Conservation (phyloP, 345 rosid genomes). For the Gossypium mustelinum region DNA sequence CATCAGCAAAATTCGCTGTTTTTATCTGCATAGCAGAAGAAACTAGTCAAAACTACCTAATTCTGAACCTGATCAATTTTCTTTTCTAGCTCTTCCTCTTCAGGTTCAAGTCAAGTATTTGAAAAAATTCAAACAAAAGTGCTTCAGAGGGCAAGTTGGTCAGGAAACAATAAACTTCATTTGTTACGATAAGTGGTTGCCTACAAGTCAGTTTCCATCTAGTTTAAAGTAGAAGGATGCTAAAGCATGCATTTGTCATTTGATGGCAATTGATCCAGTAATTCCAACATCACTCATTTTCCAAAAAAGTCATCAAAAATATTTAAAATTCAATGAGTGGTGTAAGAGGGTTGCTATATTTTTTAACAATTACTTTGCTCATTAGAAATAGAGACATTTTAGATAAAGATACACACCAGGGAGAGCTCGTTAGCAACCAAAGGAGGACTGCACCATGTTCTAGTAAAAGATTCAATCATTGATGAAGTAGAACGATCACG, state of each 20-base stretch:
- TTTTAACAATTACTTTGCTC: neutral
- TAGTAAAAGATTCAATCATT: slow-evolving; percentile 73
- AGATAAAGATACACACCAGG: slow-evolving; percentile 53
- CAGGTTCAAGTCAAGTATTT: neutral
- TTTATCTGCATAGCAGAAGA: slow-evolving; percentile 67
- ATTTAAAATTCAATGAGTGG: neutral
- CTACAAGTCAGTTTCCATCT: slow-evolving; percentile 4
- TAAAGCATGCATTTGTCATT: slow-evolving; percentile 8
- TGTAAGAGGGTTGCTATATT: neutral
- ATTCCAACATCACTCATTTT: neutral
- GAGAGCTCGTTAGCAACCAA: slow-evolving; percentile 71
- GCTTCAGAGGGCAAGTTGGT: neutral
- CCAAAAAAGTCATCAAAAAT: neutral
- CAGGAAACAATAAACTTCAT: neutral
- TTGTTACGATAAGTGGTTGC: neutral
- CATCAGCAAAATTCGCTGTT: slow-evolving; percentile 77
- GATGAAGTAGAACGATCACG: slow-evolving; percentile 77
- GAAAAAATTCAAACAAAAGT: slow-evolving; percentile 1
- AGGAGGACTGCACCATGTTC: slow-evolving; percentile 92
- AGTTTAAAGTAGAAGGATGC: neutral
- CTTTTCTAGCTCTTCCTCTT: neutral
- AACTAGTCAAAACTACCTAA: neutral
- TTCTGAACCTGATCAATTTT: neutral
- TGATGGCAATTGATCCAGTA: neutral
- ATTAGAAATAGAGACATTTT: neutral